Evolutionary conservation across 2,329 filamentous ascomycete genomes (phyloP), one percentile per base, ranked within the genome.

Genomic region (Aspergillus caelatus): DNA sequence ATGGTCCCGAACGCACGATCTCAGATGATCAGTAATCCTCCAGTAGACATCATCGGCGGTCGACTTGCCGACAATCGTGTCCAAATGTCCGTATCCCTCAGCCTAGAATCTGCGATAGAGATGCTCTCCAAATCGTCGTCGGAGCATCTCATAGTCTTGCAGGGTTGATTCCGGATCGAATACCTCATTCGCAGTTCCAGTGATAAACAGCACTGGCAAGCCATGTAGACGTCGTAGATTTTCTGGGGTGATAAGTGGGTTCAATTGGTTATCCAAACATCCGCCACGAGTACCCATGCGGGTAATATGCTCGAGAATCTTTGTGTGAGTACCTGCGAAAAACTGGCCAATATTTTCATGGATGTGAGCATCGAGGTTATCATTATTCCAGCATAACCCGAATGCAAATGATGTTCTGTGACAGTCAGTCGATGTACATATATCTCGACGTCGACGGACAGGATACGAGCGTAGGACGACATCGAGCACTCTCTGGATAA

Each of bases 321-420:
- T 68, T 34, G 73, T 76, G 41, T 71, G 67, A 1, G 70, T 69
- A 8, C 76, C 78, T 16, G 63, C 68, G 32, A 78, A 70, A 34
- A 77, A 67, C 2, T 66, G 52, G 19, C 64, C 57, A 7, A 77
- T 48, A 11, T 72, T 68, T 4, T 64, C 62, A 41, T 80, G 77
- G 16, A 75, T 76, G 4, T 65, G 66, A 23, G 61, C 65, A 56
- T 75, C 75, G 28, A n/a, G 10, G 21, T 46, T 23, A 23, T 26
- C 21, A 46, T 46, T 10, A 14, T 46, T 46, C 45, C 21, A 23
- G 26, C 45, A 46, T 8, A 46, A 6, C 9, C 45, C 45, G 19
- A 46, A 46, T 1, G 45, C 45, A 21, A 46, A 46, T 9, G 45
- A 46, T 46, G 21, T 26, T 10, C 45, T 21, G 21, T 28, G 21